A percentile compares a stretch with the other conserved stretches of the same genome.
Conservation (phyloP, 257 asterid species). For the Forsythia suspensa region DNA sequence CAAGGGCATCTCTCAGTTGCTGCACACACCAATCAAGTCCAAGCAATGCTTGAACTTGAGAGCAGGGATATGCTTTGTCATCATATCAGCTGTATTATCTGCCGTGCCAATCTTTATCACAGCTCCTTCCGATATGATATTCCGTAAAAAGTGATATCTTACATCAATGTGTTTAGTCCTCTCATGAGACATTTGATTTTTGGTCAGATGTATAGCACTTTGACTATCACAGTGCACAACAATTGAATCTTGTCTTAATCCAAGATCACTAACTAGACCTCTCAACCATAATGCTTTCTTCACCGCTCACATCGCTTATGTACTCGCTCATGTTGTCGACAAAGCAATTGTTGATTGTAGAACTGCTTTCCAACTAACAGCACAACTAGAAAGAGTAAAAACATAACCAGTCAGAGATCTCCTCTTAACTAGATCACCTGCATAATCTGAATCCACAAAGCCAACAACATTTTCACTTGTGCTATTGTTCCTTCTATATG, state of each 20-base stretch:
- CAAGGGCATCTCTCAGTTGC: too few species aligned
- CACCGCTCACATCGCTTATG: neutral
- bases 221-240: neutral
- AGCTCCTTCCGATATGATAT: neutral
- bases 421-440: too few species aligned
- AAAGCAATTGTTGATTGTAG: neutral
- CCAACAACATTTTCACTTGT: neutral
- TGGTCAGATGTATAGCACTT: too few species aligned
- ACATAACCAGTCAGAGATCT: neutral
- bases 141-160: too few species aligned
- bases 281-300: neutral
- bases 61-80: neutral
- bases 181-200: too few species aligned
- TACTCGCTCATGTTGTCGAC: neutral
- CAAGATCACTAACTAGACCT: neutral
- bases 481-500: too few species aligned
- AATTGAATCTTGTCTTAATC: neutral
- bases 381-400: neutral
- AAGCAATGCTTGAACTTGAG: neutral
- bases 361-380: neutral
- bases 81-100: neutral
- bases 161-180: too few species aligned
- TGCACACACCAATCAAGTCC: neutral
- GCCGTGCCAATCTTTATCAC: neutral
- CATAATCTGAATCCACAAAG: neutral